Base-by-base conservation (phyloP, 2,329 filamentous ascomycete genomes). In the Penicillium sp. region DNA sequence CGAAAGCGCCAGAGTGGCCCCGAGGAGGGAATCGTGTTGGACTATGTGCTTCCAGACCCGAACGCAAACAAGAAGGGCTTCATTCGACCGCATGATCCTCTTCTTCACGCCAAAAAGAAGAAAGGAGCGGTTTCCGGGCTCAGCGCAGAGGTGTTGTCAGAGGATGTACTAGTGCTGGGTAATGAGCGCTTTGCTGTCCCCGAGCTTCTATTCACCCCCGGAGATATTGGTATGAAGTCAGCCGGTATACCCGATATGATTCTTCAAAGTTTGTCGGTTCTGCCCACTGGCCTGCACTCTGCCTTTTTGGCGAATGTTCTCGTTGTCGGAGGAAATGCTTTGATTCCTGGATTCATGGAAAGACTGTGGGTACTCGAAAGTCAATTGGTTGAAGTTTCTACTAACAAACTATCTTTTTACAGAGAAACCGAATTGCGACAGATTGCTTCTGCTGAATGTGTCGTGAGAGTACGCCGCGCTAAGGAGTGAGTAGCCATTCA, bases 111-210 rank as follows among this genome's bases (percentile, higher is more conserved):
- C 0, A 73, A 78, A 62, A 74, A 77, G 63, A 78, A 81, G 69
- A 79, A 80, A 62, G 73, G 78, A 31, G 68, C 82, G 6, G 77
- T 79, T 10, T 75, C 83, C 17, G 72, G 78, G n/a, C 73, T 75
- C 19, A 74, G 71, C 76, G 77, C 68, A 72, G 78, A 52, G 68
- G 79, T 76, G 43, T 74, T 74, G 12, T 80, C 81, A 25, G 93
- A 97, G 71, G 93, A 97, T 71, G 81, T 93, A 15, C 77, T 99
- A 62, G 91, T 92, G 0, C 81, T 99, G 10, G 88, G 91, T 5
- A 97, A 97, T 73, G 94, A 99, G 77, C 86, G 93, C 45, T 99
- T 99, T 71, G 81, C 86, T 2, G 89, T 96, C 0, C 93, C 94
- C 0, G 94, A 99, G 72, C 81, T 97, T 6, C 78, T 99, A 3